Percentiles rank a stretch among this genome's conserved stretches.
phyloP scores from a whole-genome alignment of 768 basidiomycete species.

The Hygrophoropsis aurantiaca region DNA sequence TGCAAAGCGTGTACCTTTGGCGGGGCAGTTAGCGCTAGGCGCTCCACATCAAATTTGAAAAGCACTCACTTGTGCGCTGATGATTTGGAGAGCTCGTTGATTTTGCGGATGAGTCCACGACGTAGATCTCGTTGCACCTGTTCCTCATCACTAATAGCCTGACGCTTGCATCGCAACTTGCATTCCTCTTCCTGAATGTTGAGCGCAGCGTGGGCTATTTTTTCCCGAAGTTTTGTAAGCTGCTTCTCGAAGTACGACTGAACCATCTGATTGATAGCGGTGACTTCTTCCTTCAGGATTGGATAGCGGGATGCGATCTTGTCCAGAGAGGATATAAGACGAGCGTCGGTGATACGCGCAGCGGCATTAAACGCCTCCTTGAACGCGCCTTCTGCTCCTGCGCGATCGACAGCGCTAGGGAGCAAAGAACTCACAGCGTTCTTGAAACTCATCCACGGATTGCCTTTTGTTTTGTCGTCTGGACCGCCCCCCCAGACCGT shows the following conservation, averaged over 20 bases:
- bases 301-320: constrained; percentile 6
- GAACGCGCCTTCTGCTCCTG: constrained; percentile 5
- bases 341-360: constrained; percentile 8
- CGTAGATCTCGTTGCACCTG: constrained; percentile 12
- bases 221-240: neutral
- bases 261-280: constrained; percentile 12
- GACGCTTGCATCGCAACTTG: neutral
- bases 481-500: neutral
- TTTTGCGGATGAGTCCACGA: constrained; percentile 12
- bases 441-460: neutral
- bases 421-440: neutral
- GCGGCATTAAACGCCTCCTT: neutral
- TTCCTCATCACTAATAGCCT: neutral
- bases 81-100: constrained; percentile 15
- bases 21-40: neutral
- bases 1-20: constrained; percentile 15
- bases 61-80: constrained; percentile 10
- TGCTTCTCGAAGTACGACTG: constrained; percentile 15
- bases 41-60: no score
- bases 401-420: neutral
- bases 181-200: constrained; percentile 8
- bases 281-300: neutral
- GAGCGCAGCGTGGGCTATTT: constrained; percentile 8
- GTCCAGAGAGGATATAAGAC: constrained; percentile 11
- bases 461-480: neutral